Conservation (phyloP, 2,329 filamentous ascomycete genomes). For the Apiospora marii region DNA sequence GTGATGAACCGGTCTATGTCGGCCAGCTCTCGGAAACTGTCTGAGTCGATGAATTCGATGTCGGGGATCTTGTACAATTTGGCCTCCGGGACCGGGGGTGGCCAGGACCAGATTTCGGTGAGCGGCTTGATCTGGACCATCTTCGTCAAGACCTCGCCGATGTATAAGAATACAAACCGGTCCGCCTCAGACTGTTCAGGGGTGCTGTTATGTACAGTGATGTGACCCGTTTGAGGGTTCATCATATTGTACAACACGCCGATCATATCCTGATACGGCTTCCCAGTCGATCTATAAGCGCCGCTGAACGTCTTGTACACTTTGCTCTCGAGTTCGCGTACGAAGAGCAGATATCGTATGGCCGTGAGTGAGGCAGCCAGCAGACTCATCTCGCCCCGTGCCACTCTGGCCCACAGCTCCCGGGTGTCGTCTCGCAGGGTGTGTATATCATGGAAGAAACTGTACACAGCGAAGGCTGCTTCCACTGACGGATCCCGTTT, state of each 20-base stretch:
- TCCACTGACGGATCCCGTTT: neutral
- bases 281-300: neutral
- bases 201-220: neutral
- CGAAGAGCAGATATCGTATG: neutral
- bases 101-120: neutral
- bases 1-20: neutral
- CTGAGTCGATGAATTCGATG: neutral
- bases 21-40: neutral
- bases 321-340: neutral
- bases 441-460: neutral
- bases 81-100: neutral
- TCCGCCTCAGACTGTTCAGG: neutral
- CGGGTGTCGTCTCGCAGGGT: neutral
- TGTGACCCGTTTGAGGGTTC: neutral
- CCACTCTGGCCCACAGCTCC: neutral
- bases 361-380: neutral
- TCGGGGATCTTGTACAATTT: neutral
- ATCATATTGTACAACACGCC: neutral
- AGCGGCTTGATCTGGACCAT: neutral
- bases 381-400: neutral
- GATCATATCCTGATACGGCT: neutral
- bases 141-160: neutral
- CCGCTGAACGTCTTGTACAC: neutral
- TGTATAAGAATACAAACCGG: neutral
- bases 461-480: neutral